phyloP scores from a whole-genome alignment of 129 eudicot genomes.

The Arctium lappa region DNA sequence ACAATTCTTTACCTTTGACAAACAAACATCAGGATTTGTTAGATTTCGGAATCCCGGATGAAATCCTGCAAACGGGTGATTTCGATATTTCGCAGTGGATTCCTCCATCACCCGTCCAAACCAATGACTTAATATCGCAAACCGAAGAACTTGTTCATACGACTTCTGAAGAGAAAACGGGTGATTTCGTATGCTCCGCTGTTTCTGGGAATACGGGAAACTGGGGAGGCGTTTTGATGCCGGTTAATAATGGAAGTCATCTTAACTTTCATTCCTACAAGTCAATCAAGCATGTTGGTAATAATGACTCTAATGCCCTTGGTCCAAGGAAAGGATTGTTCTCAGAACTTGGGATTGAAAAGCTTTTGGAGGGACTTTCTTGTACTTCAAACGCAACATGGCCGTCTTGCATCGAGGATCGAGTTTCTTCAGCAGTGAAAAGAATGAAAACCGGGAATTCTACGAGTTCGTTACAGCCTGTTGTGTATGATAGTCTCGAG shows the following conservation, averaged over 20 bases:
- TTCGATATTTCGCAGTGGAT: constrained; percentile 40
- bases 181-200: constrained; percentile 15
- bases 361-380: constrained; percentile 50
- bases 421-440: constrained; percentile 37
- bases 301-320: constrained; percentile 15
- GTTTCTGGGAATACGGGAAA: constrained; percentile 27
- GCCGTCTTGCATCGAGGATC: constrained; percentile 55
- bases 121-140: constrained; percentile 28
- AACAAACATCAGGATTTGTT: constrained; percentile 23
- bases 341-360: constrained; percentile 77
- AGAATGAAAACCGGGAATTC: constrained; percentile 48
- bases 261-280: constrained; percentile 22
- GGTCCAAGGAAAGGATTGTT: constrained; percentile 54
- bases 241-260: constrained; percentile 23
- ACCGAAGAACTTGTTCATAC: constrained; percentile 25
- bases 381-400: constrained; percentile 35
- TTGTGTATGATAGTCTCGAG: constrained; percentile 5
- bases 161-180: constrained; percentile 22
- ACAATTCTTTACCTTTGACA: not conserved
- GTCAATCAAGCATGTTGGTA: constrained; percentile 19
- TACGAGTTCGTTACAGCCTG: constrained; percentile 30
- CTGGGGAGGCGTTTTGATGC: constrained; percentile 42
- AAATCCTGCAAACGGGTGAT: constrained; percentile 41
- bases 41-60: constrained; percentile 38
- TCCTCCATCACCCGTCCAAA: constrained; percentile 35